Evolutionary conservation across 2,329 filamentous ascomycete species (phyloP).

Genomic region (Cercospora sp.): DNA sequence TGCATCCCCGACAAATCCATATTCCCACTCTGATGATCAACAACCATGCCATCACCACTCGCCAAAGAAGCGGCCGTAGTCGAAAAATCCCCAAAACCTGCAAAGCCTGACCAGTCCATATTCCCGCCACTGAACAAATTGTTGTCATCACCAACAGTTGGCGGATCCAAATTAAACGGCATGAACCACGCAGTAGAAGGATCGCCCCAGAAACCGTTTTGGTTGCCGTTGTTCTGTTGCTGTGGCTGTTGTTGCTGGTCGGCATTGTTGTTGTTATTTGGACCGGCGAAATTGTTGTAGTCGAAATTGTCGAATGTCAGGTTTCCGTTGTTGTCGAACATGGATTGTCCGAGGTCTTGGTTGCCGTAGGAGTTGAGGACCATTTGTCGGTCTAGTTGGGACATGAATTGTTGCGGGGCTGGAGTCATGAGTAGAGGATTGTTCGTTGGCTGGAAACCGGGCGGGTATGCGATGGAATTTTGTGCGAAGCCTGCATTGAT

Average conservation of each 20-base stretch:
- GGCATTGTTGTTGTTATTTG: conserved; percentile 19
- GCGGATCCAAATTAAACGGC: conserved; percentile 86
- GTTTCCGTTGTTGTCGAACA: conserved; percentile 20
- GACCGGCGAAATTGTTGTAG: conserved; percentile 27
- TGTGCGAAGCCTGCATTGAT: conserved; percentile 35
- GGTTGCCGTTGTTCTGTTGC: conserved; percentile 8
- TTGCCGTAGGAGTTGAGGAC: conserved; percentile 69
- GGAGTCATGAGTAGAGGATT: conserved; percentile 35
- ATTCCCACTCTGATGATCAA: conserved; percentile 8
- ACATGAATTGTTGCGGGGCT: conserved; percentile 52
- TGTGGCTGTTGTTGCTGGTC: conserved; percentile 17
- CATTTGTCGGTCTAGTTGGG: conserved; percentile 72
- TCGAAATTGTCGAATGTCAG: conserved; percentile 31
- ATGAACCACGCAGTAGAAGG: conserved; percentile 78
- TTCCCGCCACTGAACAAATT: conserved; percentile 34
- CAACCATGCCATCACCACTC: conserved; percentile 12
- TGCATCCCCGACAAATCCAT: conserved; percentile 8
- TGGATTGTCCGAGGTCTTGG: conserved; percentile 16
- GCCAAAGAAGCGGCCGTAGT: conserved; percentile 26
- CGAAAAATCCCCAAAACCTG: conserved; percentile 31
- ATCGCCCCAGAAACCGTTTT: conserved; percentile 38
- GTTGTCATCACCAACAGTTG: conserved; percentile 46
- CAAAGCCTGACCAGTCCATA: conserved; percentile 37
- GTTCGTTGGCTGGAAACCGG: conserved; percentile 33
- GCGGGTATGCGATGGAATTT: conserved; percentile 50